Conservation (phyloP, 2,329 filamentous ascomycete species). For the Talaromyces sp. region DNA sequence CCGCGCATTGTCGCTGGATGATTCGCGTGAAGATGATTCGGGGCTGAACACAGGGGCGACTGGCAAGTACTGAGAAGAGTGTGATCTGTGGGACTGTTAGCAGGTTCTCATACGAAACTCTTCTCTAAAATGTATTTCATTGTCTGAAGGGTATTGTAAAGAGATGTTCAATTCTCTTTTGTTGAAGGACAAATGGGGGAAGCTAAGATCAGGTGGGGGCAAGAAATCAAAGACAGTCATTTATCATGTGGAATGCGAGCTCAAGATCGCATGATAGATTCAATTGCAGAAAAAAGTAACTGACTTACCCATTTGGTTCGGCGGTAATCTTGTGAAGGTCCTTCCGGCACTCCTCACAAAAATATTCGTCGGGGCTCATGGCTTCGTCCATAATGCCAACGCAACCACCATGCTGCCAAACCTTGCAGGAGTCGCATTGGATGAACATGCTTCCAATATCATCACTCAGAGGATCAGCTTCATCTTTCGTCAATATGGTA, state of each 20-base stretch:
- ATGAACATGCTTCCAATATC: conserved; percentile 94
- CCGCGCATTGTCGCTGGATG: conserved; percentile 39
- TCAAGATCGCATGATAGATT: not conserved
- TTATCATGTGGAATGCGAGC: not conserved
- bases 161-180: not conserved
- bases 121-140: not conserved
- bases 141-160: not conserved
- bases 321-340: conserved; percentile 82
- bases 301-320: conserved; percentile 77
- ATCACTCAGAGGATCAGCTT: conserved; percentile 64
- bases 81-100: conserved; percentile 50
- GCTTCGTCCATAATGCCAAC: conserved; percentile 95
- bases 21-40: conserved; percentile 42
- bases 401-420: conserved; percentile 98
- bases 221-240: conserved; percentile 3
- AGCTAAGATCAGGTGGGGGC: conserved; percentile 1
- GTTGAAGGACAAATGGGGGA: not conserved
- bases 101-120: conserved; percentile 1
- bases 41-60: conserved; percentile 50
- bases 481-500: conserved; percentile 58
- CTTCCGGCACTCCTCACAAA: conserved; percentile 90
- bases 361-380: conserved; percentile 93
- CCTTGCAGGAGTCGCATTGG: conserved; percentile 95
- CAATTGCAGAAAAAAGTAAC: conserved; percentile 4
- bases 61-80: conserved; percentile 63